Conservation (phyloP, 73 alveolate genomes). For the Tetrahymena borealis region DNA sequence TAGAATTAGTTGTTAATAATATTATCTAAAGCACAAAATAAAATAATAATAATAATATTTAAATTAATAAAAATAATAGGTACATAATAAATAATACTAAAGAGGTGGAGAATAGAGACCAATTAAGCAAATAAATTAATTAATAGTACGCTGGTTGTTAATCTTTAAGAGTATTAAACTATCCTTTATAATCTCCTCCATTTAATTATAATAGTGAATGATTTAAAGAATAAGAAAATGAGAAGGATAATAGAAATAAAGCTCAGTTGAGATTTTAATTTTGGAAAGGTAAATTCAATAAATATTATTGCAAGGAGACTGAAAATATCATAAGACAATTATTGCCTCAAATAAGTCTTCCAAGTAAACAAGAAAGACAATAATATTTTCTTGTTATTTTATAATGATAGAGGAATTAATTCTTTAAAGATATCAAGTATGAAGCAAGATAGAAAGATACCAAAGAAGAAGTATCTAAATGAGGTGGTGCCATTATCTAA, state of each 20-base stretch:
- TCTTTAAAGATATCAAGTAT: not conserved
- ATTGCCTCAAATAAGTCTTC: not conserved
- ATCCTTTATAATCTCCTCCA: not conserved
- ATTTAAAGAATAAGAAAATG: not conserved
- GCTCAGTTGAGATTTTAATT: not conserved
- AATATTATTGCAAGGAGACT: not conserved
- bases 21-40: not conserved
- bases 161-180: not conserved
- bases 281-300: not conserved
- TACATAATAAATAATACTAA: not conserved
- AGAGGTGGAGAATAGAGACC: not conserved
- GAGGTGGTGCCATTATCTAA: not conserved
- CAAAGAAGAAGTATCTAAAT: not conserved
- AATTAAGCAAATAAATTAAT: not conserved
- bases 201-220: not conserved
- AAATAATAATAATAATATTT: not conserved
- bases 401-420: not conserved
- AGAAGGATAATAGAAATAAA: not conserved
- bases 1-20: not conserved
- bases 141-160: not conserved
- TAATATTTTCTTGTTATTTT: not conserved
- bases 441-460: not conserved
- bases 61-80: not conserved
- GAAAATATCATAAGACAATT: not conserved
- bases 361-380: not conserved